Conservation (phyloP, 257 asterid species). For the Paulownia fortunei region DNA sequence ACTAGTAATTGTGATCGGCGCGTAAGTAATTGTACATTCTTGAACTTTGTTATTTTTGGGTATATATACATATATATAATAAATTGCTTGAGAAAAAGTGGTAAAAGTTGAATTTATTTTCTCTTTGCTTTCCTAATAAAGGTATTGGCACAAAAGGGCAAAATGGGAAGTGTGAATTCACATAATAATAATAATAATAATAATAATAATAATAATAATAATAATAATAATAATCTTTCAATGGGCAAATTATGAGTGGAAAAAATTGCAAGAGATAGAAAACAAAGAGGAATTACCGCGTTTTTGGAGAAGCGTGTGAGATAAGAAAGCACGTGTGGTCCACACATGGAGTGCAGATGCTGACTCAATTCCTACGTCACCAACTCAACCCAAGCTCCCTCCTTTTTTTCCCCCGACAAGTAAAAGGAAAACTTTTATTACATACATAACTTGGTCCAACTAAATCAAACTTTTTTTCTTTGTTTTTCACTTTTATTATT, state of each 20-base stretch:
- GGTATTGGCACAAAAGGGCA: neutral
- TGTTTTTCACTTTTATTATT: neutral
- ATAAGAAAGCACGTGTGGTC: conserved; percentile 44
- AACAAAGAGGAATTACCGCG: conserved; percentile 24
- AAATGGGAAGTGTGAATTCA: neutral
- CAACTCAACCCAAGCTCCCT: neutral
- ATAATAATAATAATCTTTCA: neutral
- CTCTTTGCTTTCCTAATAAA: neutral
- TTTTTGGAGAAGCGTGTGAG: conserved; percentile 45
- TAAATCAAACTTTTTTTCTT: neutral
- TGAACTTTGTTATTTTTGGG: too few species aligned
- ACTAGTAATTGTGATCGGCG: too few species aligned
- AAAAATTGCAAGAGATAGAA: neutral
- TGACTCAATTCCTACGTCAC: conserved; percentile 35
- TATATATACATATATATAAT: too few species aligned
- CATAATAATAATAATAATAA: neutral
- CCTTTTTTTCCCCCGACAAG: neutral
- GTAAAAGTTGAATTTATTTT: neutral
- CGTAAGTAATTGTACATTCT: too few species aligned
- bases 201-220: too few species aligned
- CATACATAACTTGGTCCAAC: neutral
- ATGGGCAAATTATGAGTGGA: neutral
- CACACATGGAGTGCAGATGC: conserved; percentile 23
- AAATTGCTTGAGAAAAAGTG: neutral
- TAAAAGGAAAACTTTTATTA: neutral